Conservation (phyloP, 2,329 filamentous ascomycete genomes). For the Aspergillus texensis region DNA sequence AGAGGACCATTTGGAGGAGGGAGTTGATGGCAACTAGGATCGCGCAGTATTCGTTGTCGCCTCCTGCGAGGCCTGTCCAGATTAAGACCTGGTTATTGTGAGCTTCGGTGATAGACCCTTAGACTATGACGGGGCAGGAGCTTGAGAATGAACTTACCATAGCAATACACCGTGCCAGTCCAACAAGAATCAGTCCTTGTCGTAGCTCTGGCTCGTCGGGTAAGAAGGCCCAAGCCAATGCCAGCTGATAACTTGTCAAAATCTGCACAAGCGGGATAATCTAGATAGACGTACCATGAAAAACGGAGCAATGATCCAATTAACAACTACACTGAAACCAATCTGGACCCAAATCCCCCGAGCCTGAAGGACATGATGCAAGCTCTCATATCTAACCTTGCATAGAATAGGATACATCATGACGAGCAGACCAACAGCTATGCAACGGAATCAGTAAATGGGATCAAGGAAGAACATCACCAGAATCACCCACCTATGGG, state of each 20-base stretch:
- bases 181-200: slow-evolving; percentile 76
- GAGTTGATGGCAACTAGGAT: slow-evolving; percentile 78
- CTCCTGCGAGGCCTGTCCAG: slow-evolving; percentile 76
- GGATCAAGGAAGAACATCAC: slow-evolving; percentile 11
- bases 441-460: too few relatives aligned
- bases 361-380: slow-evolving; percentile 67
- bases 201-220: slow-evolving; percentile 52
- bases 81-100: slow-evolving; percentile 58
- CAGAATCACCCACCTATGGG: slow-evolving; percentile 59
- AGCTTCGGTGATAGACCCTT: neutral
- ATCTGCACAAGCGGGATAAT: neutral
- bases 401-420: slow-evolving; percentile 97
- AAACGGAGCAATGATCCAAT: slow-evolving; percentile 83
- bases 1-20: slow-evolving; percentile 73
- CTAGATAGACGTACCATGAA: slow-evolving; percentile 65
- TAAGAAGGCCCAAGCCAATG: slow-evolving; percentile 53
- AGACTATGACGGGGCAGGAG: neutral
- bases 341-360: slow-evolving; percentile 76
- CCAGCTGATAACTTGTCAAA: slow-evolving; percentile 43
- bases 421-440: slow-evolving; percentile 77
- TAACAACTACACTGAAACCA: slow-evolving; percentile 73
- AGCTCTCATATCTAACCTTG: slow-evolving; percentile 77
- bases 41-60: slow-evolving; percentile 79
- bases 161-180: slow-evolving; percentile 80
- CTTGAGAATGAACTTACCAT: slow-evolving; percentile 61